Conservation (phyloP, 768 basidiomycete species). For the Polyporus arcularius region DNA sequence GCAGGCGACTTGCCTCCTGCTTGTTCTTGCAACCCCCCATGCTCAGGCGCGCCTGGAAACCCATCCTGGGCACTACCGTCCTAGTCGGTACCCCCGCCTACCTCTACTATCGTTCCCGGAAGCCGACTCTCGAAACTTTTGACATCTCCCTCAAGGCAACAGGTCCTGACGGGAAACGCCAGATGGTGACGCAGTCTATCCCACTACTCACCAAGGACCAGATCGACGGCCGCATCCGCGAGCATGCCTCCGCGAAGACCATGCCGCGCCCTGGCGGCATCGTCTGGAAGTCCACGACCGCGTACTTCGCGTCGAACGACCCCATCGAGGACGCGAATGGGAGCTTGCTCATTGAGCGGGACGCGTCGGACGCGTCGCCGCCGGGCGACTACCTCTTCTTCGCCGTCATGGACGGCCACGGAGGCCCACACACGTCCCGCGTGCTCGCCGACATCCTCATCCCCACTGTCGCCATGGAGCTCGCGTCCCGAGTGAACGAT, state of each 20-base stretch:
- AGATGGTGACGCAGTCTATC: constrained; percentile 53
- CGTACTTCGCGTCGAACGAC: constrained; percentile 80
- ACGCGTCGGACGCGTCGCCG: constrained; percentile 56
- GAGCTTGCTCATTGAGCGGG: constrained; percentile 64
- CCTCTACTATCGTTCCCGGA: constrained; percentile 50
- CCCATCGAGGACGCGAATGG: constrained; percentile 91
- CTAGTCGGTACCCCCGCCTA: constrained; percentile 61
- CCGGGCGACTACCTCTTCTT: constrained; percentile 83
- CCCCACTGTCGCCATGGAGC: constrained; percentile 77
- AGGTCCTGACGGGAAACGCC: constrained; percentile 60
- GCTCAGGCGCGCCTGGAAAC: constrained; percentile 70
- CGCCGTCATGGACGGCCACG: constrained; percentile 89
- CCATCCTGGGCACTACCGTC: constrained; percentile 54
- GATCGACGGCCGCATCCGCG: constrained; percentile 58
- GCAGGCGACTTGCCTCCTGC: background rate
- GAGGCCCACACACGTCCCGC: constrained; percentile 80
- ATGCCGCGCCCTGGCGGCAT: constrained; percentile 54
- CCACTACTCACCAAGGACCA: constrained; percentile 56
- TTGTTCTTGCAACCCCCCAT: constrained; percentile 35
- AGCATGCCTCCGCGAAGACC: constrained; percentile 49
- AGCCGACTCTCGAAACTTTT: constrained; percentile 46
- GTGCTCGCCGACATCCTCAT: constrained; percentile 84
- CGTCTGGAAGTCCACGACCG: constrained; percentile 77
- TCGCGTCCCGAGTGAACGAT: constrained; percentile 53
- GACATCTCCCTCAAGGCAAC: constrained; percentile 55